A percentile compares a stretch with the other conserved stretches of the same genome.
Conservation (phyloP, 768 basidiomycete genomes). For the Mycena pura region DNA sequence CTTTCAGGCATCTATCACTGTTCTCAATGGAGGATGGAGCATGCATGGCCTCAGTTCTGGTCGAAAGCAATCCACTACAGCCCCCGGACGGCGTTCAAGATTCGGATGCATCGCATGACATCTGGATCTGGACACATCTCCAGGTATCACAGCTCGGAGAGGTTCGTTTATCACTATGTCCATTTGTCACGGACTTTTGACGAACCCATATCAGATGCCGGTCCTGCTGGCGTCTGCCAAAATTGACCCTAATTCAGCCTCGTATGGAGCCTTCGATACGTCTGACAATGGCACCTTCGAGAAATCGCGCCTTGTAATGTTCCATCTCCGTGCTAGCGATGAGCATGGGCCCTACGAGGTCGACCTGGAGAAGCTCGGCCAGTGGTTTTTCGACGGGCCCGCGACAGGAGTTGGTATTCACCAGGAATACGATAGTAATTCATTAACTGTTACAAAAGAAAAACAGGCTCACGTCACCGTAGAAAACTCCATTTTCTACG, state of each 20-base stretch:
- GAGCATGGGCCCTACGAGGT: conserved; percentile 40
- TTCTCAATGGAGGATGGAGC: conserved; percentile 60
- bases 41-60: conserved; percentile 37
- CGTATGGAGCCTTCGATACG: conserved; percentile 36
- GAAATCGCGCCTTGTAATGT: conserved; percentile 47
- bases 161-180: conserved; percentile 35
- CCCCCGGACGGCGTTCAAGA: conserved; percentile 43
- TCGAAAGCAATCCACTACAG: conserved; percentile 35
- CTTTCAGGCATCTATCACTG: conserved; percentile 57
- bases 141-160: conserved; percentile 45
- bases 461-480: background rate
- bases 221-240: conserved; percentile 56
- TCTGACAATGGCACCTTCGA: conserved; percentile 42
- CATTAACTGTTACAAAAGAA: background rate
- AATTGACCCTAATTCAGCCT: conserved; percentile 43
- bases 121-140: conserved; percentile 53
- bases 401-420: conserved; percentile 53
- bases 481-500: conserved; percentile 50
- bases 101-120: conserved; percentile 38
- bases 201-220: conserved; percentile 37
- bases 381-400: conserved; percentile 61
- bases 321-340: conserved; percentile 42
- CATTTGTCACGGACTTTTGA: conserved; percentile 9
- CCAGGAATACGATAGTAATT: conserved; percentile 55
- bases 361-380: conserved; percentile 54